Conservation (phyloP, 345 rosid genomes). For the Geranium rotundifolium region DNA sequence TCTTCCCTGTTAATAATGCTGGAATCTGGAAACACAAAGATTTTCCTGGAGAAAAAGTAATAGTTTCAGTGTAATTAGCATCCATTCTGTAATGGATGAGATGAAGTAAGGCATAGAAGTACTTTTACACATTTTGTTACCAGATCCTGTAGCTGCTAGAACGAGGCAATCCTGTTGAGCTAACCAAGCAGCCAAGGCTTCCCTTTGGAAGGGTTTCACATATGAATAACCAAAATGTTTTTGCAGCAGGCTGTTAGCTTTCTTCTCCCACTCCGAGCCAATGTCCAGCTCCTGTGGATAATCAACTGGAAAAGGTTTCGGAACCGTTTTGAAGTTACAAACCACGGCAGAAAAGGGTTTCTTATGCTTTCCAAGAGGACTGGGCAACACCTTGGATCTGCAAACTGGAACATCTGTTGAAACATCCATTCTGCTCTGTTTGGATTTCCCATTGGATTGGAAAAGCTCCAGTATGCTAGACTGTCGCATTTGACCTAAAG, state of each 20-base stretch:
- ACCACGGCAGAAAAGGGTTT: slow-evolving; percentile 4
- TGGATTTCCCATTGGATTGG: slow-evolving; percentile 19
- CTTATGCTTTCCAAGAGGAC: slow-evolving; percentile 11
- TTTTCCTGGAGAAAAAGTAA: slow-evolving; percentile 44
- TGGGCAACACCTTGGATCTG: slow-evolving; percentile 14
- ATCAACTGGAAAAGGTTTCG: slow-evolving; percentile 12
- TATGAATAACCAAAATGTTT: slow-evolving; percentile 52
- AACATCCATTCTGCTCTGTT: slow-evolving; percentile 13
- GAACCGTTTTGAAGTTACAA: slow-evolving; percentile 6
- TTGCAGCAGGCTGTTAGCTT: slow-evolving; percentile 30
- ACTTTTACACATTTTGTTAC: slow-evolving; percentile 19
- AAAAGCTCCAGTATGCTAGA: slow-evolving; percentile 57
- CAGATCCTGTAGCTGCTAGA: slow-evolving; percentile 91
- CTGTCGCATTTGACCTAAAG: slow-evolving; percentile 28
- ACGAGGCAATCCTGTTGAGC: slow-evolving; percentile 71
- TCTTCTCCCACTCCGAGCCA: slow-evolving; percentile 49
- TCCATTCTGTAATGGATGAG: not conserved
- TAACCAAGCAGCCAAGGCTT: slow-evolving; percentile 66
- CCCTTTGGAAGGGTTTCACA: slow-evolving; percentile 64
- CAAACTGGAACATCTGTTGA: slow-evolving; percentile 12
- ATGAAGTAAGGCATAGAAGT: not conserved
- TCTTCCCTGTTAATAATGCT: slow-evolving; percentile 62
- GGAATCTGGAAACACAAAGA: slow-evolving; percentile 91
- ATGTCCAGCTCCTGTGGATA: slow-evolving; percentile 21
- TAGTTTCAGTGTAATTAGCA: not conserved